Percentiles rank a stretch among this genome's conserved stretches.
These are phyloP conservation scores for Triglochin maritima DNA, from an alignment of 106 monocot genomes.

Conservation along the genomic window DNA sequence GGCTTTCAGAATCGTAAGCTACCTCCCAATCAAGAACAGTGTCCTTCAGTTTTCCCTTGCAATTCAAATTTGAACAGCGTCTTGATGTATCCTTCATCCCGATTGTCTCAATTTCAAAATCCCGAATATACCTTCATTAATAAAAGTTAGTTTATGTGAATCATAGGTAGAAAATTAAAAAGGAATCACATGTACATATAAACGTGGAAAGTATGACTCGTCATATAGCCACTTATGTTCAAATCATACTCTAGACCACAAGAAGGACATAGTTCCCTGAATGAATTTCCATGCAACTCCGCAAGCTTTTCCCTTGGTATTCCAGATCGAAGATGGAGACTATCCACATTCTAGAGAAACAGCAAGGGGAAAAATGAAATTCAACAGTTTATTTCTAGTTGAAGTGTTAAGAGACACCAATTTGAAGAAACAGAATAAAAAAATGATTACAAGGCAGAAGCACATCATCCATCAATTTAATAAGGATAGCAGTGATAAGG, in stretches of 20 bases:
- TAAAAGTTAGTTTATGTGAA: background rate
- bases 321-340: conserved; percentile 98
- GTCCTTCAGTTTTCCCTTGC: conserved; percentile 71
- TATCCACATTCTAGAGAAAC: conserved; percentile 76
- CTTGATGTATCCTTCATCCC: conserved; percentile 92
- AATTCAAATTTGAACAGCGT: conserved; percentile 62
- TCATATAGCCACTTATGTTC: background rate
- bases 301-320: conserved; percentile 92
- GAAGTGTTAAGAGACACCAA: background rate
- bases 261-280: conserved; percentile 79
- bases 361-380: conserved; percentile 1
- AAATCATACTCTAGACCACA: conserved; percentile 75
- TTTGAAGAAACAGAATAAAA: background rate
- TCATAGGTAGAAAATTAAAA: conserved; percentile 1
- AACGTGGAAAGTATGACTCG: background rate
- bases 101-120: conserved; percentile 99
- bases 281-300: conserved; percentile 99
- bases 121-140: conserved; percentile 66
- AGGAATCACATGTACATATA: background rate
- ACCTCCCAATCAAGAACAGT: conserved; percentile 99
- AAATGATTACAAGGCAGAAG: background rate
- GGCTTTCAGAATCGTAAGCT: background rate
- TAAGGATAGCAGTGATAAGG: too few species aligned
- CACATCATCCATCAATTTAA: background rate
- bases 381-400: background rate